Evolutionary conservation across 345 rosid species (phyloP), one percentile per base, ranked within the genome.

Genomic region (Rhodamnia rubescens): DNA sequence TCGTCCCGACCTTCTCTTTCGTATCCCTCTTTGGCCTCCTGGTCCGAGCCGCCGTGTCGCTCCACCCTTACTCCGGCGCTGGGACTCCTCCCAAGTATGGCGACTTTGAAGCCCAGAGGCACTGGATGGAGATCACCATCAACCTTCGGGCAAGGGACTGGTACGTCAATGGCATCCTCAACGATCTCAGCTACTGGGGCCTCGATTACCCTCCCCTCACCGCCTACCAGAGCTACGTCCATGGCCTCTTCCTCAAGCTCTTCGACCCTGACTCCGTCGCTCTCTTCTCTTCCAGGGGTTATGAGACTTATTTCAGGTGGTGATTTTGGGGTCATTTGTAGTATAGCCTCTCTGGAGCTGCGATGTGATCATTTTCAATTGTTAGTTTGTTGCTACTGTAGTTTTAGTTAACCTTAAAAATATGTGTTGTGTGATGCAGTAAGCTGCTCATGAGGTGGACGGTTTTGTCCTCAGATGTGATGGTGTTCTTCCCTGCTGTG

Each of bases 71-170:
- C 89, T 95, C 99, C 50, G 99, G 99, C 82, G 98, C 98, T 59
- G 92, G 93, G 64, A 90, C 32, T 20, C 95, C 98, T 5, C 99
- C 99, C 0, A 96, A 92, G 85, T 96, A 91, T 75, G 99, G 99
- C 18, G 99, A 97, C 86, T 97, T 92, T 87, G 99, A 97, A 88
- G 99, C 99, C 32, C 99, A 95, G 74, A 88, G 98, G 87, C 99
- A 96, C 88, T 97, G 99, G 99, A 96, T 97, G 99, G 99, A 96
- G 94, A 95, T 96, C 82, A 95, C 99, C n/a, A 82, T 90, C 4
- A 94, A 96, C 92, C 94, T 95, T 53, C 95, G 96, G 0, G 85
- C 81, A 10, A 86, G 80, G 81, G 93, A 94, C 6, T 97, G 99
- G 98, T 95, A 97, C 87, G 87, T 86, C 53, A 96, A 94, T 81